Evolutionary conservation across 2,329 filamentous ascomycete genomes (phyloP).

Genomic region (Cladosporium sp.): DNA sequence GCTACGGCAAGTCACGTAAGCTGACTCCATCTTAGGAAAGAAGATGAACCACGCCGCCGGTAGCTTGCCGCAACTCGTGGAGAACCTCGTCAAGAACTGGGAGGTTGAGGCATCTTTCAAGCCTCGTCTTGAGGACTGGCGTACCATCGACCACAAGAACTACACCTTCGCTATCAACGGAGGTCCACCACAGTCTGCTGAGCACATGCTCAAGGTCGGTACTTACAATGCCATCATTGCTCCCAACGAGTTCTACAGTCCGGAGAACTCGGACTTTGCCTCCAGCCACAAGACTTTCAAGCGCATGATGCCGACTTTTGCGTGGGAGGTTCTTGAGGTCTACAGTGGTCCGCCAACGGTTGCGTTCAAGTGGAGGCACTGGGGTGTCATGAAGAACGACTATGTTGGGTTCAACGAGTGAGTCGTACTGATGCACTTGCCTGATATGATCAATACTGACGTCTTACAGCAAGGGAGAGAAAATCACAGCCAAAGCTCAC

Average conservation of each 20-base stretch:
- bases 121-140: slow-evolving; percentile 57
- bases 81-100: slow-evolving; percentile 71
- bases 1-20: neutral
- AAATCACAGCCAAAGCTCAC: slow-evolving; percentile 59
- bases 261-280: slow-evolving; percentile 57
- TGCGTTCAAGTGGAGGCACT: slow-evolving; percentile 64
- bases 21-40: slow-evolving; percentile 46
- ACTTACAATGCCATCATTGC: slow-evolving; percentile 67
- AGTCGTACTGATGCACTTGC: slow-evolving; percentile 24
- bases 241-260: slow-evolving; percentile 61
- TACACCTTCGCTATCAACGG: slow-evolving; percentile 65
- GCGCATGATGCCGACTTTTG: slow-evolving; percentile 68
- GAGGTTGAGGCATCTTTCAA: slow-evolving; percentile 69
- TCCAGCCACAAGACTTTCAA: slow-evolving; percentile 67
- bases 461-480: slow-evolving; percentile 54
- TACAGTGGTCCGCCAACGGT: slow-evolving; percentile 62
- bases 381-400: slow-evolving; percentile 63
- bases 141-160: slow-evolving; percentile 56
- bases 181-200: slow-evolving; percentile 51
- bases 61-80: slow-evolving; percentile 57
- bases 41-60: slow-evolving; percentile 51
- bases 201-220: slow-evolving; percentile 63
- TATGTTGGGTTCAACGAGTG: slow-evolving; percentile 63
- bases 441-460: slow-evolving; percentile 17
- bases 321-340: slow-evolving; percentile 67